Evolutionary conservation across 805 yeast species (phyloP), one percentile per base, ranked within the genome.

Genomic region (Starmerella cellae): DNA sequence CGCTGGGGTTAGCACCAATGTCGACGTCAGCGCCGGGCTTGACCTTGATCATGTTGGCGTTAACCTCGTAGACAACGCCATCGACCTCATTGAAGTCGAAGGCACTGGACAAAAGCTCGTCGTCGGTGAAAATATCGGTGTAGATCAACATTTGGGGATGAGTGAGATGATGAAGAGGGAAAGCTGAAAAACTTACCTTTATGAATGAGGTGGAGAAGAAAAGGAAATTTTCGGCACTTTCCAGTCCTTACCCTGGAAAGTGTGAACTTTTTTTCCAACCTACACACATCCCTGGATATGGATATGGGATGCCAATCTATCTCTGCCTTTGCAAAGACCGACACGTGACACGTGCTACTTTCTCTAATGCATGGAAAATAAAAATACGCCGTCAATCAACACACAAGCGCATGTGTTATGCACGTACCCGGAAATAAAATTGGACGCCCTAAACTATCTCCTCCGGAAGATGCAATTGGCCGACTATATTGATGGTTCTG

Each of bases 1-100:
- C 96, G 60, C 95, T 84, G 63, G 98, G 96, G 80, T 91, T 91
- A 62, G 95, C 98, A 72, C 98, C 98, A 67, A 91, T 91, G 69
- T 91, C 97, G 59, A 91, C 77, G 64, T 91, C 91, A 61, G 77
- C 96, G 64, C 84, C 82, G 34, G 66, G 64, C 66, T 75, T 78
- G 60, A 91, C 84, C 60, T 72, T 79, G 67, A 91, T 76, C 91
- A 85, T 78, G 60, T 75, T 71, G 72, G 96, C 85, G 79, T 91
- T 83, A 55, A 94, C 97, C 75, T 91, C 98, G 75, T 74, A 83
- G 66, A 91, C 84, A 60, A 74, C 97, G 55, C 74, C 82, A 61
- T 82, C 95, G 55, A 91, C 96, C 66, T 69, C 71, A 63, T 71
- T 79, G 66, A 75, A 63, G 68, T 83, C 94, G 77, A 87, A 91